Evolutionary conservation across 2,329 filamentous ascomycete genomes (phyloP), one percentile per base, ranked within the genome.

Genomic region (Apiospora arundinis): DNA sequence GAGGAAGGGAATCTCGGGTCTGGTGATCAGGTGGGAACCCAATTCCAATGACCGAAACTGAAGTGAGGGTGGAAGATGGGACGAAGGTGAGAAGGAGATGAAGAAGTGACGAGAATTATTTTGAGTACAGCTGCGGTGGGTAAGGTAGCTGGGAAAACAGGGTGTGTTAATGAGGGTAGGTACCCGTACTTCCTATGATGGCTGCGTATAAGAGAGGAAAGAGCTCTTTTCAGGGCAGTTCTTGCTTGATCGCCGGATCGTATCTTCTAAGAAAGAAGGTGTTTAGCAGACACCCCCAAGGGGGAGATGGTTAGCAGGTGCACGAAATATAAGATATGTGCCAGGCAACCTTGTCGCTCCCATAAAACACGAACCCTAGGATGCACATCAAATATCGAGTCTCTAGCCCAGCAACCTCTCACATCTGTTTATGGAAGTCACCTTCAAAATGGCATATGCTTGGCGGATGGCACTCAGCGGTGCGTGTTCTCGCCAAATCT

Each of bases 11-110:
- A n/a, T 40, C 56, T 63, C 56, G 28, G 56, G 52, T 60, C 52
- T 60, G 48, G 48, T 45, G 42, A 2, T 16, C 42, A 45, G 52
- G 56, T 40, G 56, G 56, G 9, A 63, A 63, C 63, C 23, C 25
- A 60, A 21, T 45, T 9, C 45, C 42, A 32, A 28, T 45, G 66
- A 67, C 42, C 42, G 66, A 21, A 37, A 28, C 14, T 45, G 66
- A 67, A 40, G 40, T 28, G 45, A 73, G 56, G 56, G 52, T 46
- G 56, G 25, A 70, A 63, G 68, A 65, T 45, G 56, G 42, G 69
- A 69, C 45, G 48, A 52, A 42, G 21, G 7, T 32, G 48, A 45
- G 14, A 60, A 18, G 14, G 18, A 52, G 32, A 63, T 63, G 56
- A 5, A 40, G 32, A 63, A 21, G 56, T 63, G 56, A 63, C 56